Percentiles rank a stretch among this genome's conserved stretches.
These are phyloP conservation scores for Globisporangium iwayamae DNA, from an alignment of 352 stramenopile species.

Conservation along the genomic window DNA sequence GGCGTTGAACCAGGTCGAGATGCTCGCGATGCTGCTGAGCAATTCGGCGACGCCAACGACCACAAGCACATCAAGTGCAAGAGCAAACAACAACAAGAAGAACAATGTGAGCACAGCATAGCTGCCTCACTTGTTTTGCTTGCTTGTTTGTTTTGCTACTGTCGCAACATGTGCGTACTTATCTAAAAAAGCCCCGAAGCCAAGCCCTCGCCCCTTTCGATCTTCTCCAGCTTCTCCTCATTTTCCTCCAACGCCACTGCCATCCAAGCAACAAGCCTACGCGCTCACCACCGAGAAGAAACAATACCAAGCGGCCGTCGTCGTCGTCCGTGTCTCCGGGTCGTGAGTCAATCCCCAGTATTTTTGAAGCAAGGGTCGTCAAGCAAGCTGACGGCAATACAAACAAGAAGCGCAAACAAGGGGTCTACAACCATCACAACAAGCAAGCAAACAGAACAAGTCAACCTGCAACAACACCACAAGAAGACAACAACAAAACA, in stretches of 20 bases:
- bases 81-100: neutral
- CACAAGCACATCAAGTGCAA: slow-evolving; percentile 4
- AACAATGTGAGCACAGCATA: slow-evolving; percentile 12
- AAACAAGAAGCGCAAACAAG: neutral
- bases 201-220: neutral
- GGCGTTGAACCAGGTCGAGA: slow-evolving; percentile 32
- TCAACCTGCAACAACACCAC: no score
- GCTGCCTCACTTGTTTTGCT: neutral
- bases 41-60: slow-evolving; percentile 23
- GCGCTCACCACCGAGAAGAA: neutral
- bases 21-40: slow-evolving; percentile 36
- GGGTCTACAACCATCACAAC: neutral
- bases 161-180: slow-evolving; percentile 5
- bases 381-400: neutral
- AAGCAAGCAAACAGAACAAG: neutral
- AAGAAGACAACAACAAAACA: neutral
- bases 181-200: slow-evolving; percentile 4
- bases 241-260: neutral
- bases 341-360: neutral
- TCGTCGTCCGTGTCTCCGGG: neutral
- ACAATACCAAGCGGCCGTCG: neutral
- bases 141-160: neutral
- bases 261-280: no score
- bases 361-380: slow-evolving; percentile 4
- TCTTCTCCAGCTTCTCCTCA: slow-evolving; percentile 2